Conservation (phyloP, 257 asterid genomes). For the Solanum pennellii region DNA sequence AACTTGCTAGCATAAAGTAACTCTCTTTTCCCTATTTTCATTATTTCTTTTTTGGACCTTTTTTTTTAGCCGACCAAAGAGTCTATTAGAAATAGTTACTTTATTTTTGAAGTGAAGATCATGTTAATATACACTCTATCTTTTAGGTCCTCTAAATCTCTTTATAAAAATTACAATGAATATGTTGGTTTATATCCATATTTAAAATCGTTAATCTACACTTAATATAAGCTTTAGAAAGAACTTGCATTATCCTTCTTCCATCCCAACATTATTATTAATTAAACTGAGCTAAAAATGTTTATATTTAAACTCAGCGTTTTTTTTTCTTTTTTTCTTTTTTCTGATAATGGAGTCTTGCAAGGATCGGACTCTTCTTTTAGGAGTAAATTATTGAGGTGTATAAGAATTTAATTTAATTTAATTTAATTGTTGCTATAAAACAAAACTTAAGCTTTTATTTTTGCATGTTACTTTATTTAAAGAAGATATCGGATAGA, state of each 20-base stretch:
- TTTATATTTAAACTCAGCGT: neutral
- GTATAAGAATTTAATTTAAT: neutral
- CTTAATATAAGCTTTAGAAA: neutral
- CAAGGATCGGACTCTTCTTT: neutral
- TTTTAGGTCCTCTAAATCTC: no score
- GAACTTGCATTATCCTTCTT: no score
- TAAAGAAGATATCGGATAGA: neutral
- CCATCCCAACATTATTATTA: neutral
- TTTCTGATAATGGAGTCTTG: neutral
- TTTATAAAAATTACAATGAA: neutral
- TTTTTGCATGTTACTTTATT: neutral
- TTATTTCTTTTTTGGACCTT: no score
- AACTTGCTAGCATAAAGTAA: neutral
- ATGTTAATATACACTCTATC: no score
- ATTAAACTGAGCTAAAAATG: neutral
- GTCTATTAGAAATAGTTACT: no score
- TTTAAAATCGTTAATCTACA: neutral
- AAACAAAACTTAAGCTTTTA: neutral
- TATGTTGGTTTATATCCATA: neutral
- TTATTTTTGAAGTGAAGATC: neutral
- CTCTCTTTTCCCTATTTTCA: neutral
- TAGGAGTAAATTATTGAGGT: neutral
- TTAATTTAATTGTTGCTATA: neutral
- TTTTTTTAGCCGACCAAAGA: neutral
- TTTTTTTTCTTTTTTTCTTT: no score